phyloP scores from a whole-genome alignment of 1,284 basidiomycete genomes.

The Microbotryomycetes sp. region DNA sequence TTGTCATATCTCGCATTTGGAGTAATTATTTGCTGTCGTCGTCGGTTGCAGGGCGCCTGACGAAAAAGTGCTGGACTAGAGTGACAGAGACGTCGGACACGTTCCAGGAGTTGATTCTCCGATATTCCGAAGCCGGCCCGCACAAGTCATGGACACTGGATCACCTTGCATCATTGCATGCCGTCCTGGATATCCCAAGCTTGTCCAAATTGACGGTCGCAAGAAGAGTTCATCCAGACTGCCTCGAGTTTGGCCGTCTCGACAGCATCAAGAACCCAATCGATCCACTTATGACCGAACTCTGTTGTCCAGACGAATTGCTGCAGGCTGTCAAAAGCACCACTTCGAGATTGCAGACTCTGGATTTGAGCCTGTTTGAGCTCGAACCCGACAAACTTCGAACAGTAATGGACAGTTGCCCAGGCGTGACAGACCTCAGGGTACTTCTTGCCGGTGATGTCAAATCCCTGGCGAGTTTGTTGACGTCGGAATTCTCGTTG shows the following conservation, averaged over 20 bases:
- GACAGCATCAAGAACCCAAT: conserved; percentile 7
- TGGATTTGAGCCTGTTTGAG: conserved; percentile 19
- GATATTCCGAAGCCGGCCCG: conserved; percentile 16
- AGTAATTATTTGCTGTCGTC: background rate
- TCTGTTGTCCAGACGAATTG: background rate
- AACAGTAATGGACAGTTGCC: conserved; percentile 11
- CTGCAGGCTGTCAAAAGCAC: conserved; percentile 7
- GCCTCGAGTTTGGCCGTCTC: conserved; percentile 16
- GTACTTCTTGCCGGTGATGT: conserved; percentile 19
- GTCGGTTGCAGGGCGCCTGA: conserved; percentile 17
- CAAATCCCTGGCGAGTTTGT: conserved; percentile 13
- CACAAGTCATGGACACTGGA: conserved; percentile 30
- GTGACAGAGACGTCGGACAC: conserved; percentile 8
- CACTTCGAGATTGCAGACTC: conserved; percentile 2
- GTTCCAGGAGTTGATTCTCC: conserved; percentile 9
- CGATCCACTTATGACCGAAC: conserved; percentile 8
- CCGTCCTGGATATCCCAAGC: background rate
- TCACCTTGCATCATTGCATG: conserved; percentile 17
- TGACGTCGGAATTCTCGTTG: background rate
- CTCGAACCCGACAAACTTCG: conserved; percentile 9
- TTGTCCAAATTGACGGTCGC: conserved; percentile 8
- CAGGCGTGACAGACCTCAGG: conserved; percentile 4
- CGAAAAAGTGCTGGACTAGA: conserved; percentile 17
- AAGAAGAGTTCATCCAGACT: conserved; percentile 1
- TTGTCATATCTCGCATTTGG: background rate